Percentiles rank a stretch among this genome's conserved stretches.
phyloP scores from a whole-genome alignment of 192 early-diverging fungal genomes.

The Backusella parvicylindrica region DNA sequence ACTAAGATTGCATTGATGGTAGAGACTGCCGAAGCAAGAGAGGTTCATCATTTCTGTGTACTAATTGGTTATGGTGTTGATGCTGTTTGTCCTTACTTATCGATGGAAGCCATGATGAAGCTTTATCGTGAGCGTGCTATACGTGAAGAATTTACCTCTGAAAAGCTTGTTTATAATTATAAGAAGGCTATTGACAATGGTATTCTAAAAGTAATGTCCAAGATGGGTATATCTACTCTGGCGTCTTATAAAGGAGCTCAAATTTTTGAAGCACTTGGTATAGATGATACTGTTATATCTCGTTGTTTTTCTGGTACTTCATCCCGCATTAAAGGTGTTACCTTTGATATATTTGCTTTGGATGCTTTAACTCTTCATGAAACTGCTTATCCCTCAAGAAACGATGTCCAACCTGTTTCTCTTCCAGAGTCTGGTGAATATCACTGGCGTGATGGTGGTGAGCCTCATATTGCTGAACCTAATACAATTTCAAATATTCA shows the following conservation, averaged over 20 bases:
- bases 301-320: constrained; percentile 96
- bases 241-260: constrained; percentile 99
- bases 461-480: constrained; percentile 91
- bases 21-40: constrained; percentile 92
- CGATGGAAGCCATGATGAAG: constrained; percentile 88
- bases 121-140: constrained; percentile 80
- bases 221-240: constrained; percentile 99
- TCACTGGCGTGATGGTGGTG: constrained; percentile 95
- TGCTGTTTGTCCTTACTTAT: constrained; percentile 91
- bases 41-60: constrained; percentile 95
- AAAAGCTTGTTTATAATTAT: constrained; percentile 80
- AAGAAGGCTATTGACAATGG: constrained; percentile 89
- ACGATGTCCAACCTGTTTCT: constrained; percentile 56
- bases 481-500: constrained; percentile 85
- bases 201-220: constrained; percentile 98
- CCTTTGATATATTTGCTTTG: constrained; percentile 73
- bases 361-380: constrained; percentile 90
- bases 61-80: constrained; percentile 95
- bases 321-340: constrained; percentile 92
- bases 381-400: constrained; percentile 72
- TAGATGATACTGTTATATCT: constrained; percentile 83
- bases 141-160: constrained; percentile 56
- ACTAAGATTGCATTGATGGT: constrained; percentile 84
- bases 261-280: constrained; percentile 96
- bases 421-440: constrained; percentile 95